Percentiles rank a stretch among this genome's conserved stretches.
Evolutionary conservation across 345 rosid genomes (phyloP).

Genomic region (Hirschfeldia incana): DNA sequence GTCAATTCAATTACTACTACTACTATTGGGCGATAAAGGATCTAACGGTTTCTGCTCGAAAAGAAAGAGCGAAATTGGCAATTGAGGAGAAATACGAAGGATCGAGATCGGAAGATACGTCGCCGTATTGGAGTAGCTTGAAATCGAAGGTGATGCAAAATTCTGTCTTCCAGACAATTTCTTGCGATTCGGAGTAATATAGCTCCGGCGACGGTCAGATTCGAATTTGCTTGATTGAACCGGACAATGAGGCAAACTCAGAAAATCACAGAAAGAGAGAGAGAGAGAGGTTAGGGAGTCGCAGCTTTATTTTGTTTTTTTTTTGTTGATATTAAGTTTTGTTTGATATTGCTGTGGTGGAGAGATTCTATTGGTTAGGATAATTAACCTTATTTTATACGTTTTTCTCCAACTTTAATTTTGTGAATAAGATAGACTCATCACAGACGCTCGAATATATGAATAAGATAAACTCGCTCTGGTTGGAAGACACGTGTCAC

Average conservation of each 20-base stretch:
- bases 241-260: constrained; percentile 18
- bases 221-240: neutral
- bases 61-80: constrained; percentile 53
- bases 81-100: constrained; percentile 77
- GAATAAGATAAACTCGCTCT: neutral
- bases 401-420: neutral
- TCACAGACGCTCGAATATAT: neutral
- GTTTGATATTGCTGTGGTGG: constrained; percentile 13
- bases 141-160: constrained; percentile 50
- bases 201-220: constrained; percentile 19
- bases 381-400: neutral
- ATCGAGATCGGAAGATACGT: constrained; percentile 60
- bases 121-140: constrained; percentile 45
- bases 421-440: neutral
- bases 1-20: constrained; percentile 18
- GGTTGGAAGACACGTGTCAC: neutral
- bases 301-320: constrained; percentile 11
- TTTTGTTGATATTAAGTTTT: neutral
- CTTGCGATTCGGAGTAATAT: constrained; percentile 50
- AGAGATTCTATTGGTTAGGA: neutral
- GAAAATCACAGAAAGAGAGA: neutral
- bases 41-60: constrained; percentile 49
- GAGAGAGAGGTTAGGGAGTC: constrained; percentile 3
- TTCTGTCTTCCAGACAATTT: constrained; percentile 74
- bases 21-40: constrained; percentile 40